These are phyloP conservation scores for Russula sp. DNA, from an alignment of 768 basidiomycete species.

Conservation along the genomic window DNA sequence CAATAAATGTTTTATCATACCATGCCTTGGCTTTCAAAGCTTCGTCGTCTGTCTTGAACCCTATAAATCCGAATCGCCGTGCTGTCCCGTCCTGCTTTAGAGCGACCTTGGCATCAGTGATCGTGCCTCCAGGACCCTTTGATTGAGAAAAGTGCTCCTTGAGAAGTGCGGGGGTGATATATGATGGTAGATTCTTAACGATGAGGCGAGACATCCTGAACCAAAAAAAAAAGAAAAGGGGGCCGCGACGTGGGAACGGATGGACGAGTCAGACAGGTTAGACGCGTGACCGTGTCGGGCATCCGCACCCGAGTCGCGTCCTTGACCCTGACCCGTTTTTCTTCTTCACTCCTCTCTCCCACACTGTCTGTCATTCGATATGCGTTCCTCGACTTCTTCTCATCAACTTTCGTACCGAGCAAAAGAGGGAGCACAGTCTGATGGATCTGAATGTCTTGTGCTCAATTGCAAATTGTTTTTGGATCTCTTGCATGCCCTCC, in stretches of 20 bases:
- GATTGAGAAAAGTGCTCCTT: slow-evolving; percentile 59
- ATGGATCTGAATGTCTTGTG: slow-evolving; percentile 3
- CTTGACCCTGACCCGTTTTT: neutral
- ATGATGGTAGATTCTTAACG: slow-evolving; percentile 72
- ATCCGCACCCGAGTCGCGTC: neutral
- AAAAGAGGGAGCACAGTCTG: neutral
- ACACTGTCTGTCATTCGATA: neutral
- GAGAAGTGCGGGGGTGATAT: slow-evolving; percentile 58
- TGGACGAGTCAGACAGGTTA: neutral
- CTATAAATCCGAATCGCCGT: slow-evolving; percentile 87
- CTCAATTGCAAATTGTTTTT: slow-evolving; percentile 13
- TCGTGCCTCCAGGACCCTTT: slow-evolving; percentile 53
- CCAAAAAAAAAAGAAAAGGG: neutral
- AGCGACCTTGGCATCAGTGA: slow-evolving; percentile 86
- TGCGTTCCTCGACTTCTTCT: slow-evolving; percentile 17
- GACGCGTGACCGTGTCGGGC: slow-evolving; percentile 8
- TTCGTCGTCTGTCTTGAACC: slow-evolving; percentile 76
- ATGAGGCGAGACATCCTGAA: slow-evolving; percentile 74
- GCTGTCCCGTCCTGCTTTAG: slow-evolving; percentile 71
- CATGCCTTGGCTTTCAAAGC: slow-evolving; percentile 71
- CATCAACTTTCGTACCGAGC: slow-evolving; percentile 17
- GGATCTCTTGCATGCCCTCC: slow-evolving; percentile 3
- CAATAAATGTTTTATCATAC: slow-evolving; percentile 82
- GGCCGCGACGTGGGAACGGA: neutral
- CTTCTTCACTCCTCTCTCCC: neutral